A percentile compares a stretch with the other conserved stretches of the same genome.
phyloP scores from a whole-genome alignment of 768 basidiomycete genomes.

The Stropharia rugosoannulata region DNA sequence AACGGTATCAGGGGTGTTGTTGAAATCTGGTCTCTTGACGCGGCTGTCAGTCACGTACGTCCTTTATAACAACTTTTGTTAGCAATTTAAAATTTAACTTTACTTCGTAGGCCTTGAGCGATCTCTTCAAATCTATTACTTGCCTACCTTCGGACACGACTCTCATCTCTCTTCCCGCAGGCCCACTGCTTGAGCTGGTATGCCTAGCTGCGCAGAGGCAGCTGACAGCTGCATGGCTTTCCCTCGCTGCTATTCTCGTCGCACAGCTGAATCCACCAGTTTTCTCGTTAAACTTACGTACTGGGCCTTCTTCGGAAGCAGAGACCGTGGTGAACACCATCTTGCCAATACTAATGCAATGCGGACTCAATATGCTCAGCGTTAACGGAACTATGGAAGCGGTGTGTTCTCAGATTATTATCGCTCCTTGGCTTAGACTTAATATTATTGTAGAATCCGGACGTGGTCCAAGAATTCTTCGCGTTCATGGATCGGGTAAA shows the following conservation, averaged over 20 bases:
- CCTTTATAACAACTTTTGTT: background rate
- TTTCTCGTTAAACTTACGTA: conserved; percentile 45
- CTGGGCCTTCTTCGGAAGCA: conserved; percentile 53
- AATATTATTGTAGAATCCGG: conserved; percentile 66
- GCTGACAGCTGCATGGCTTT: conserved; percentile 82
- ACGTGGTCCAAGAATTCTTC: conserved; percentile 90
- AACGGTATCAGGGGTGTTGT: conserved; percentile 57
- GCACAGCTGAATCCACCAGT: conserved; percentile 80
- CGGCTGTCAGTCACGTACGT: conserved; percentile 74
- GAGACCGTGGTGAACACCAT: conserved; percentile 53
- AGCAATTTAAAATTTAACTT: background rate
- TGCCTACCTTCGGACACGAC: conserved; percentile 76
- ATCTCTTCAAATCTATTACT: conserved; percentile 85
- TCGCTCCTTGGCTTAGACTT: background rate
- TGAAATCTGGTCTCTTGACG: conserved; percentile 79
- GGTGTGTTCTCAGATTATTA: conserved; percentile 38
- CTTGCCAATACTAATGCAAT: conserved; percentile 58
- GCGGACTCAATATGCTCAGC: conserved; percentile 51
- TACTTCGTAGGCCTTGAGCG: conserved; percentile 63
- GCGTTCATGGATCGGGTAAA: conserved; percentile 72
- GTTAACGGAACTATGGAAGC: conserved; percentile 66
- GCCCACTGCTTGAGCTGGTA: conserved; percentile 77
- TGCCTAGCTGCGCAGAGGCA: conserved; percentile 71
- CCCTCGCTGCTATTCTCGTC: conserved; percentile 76
- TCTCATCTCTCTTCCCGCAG: conserved; percentile 76